Percentiles rank a stretch among this genome's conserved stretches.
phyloP scores from a whole-genome alignment of 1,284 basidiomycete genomes.

The Apiotrichum laibachii region DNA sequence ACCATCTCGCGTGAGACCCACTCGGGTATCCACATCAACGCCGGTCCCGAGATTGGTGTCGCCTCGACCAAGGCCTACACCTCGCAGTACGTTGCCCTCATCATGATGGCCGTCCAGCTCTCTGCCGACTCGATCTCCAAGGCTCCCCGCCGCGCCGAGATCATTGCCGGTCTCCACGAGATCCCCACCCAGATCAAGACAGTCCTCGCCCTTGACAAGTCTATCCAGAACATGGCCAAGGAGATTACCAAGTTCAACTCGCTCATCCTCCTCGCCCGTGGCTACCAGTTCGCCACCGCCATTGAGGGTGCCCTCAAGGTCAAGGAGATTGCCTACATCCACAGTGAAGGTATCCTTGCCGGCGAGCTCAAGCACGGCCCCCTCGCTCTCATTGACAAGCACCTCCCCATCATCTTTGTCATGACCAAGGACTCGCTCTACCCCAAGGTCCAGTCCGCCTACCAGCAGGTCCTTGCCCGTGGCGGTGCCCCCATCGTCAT shows the following conservation, averaged over 20 bases:
- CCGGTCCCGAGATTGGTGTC: constrained; percentile 98
- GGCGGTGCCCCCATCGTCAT: constrained; percentile 95
- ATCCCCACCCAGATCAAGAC: constrained; percentile 86
- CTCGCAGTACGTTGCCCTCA: constrained; percentile 95
- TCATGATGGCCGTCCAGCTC: constrained; percentile 97
- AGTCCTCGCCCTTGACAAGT: constrained; percentile 77
- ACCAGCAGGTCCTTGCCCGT: constrained; percentile 93
- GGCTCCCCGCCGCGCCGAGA: constrained; percentile 82
- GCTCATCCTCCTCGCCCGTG: constrained; percentile 95
- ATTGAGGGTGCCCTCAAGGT: constrained; percentile 99
- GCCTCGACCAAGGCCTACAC: constrained; percentile 99
- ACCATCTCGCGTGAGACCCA: constrained; percentile 98
- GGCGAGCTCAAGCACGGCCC: constrained; percentile 98
- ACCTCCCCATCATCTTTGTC: constrained; percentile 97
- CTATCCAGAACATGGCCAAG: constrained; percentile 77
- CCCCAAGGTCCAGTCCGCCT: constrained; percentile 87
- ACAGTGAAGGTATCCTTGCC: constrained; percentile 66
- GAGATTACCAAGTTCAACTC: constrained; percentile 78
- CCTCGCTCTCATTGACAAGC: constrained; percentile 94
- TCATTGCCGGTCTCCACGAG: constrained; percentile 88
- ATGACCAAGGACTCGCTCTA: constrained; percentile 99
- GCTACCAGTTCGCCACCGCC: constrained; percentile 96
- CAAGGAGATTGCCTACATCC: constrained; percentile 83
- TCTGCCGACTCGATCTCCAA: constrained; percentile 95
- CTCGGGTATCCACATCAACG: constrained; percentile 99